These are phyloP conservation scores for Paraphoma chrysanthemicola DNA, from an alignment of 2,329 filamentous ascomycete genomes.

Conservation along the genomic window DNA sequence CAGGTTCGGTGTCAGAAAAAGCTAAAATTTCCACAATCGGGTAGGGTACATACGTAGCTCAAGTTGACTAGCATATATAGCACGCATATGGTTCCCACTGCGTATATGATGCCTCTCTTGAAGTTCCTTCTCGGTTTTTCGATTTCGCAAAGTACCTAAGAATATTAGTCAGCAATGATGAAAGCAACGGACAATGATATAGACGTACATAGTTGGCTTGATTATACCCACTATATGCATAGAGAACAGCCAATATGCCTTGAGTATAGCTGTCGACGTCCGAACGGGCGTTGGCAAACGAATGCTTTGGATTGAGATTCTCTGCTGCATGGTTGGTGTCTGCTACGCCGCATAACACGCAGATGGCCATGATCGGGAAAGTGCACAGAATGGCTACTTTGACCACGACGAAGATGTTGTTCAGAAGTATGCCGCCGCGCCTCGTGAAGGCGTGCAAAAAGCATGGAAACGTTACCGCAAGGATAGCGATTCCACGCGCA, in stretches of 20 bases:
- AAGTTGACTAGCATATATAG: conserved; percentile 47
- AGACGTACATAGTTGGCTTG: conserved; percentile 42
- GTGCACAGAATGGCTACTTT: conserved; percentile 52
- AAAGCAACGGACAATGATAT: not conserved
- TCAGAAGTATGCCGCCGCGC: conserved; percentile 58
- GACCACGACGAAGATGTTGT: conserved; percentile 59
- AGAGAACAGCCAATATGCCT: conserved; percentile 50
- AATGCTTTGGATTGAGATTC: conserved; percentile 32
- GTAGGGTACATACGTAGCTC: conserved; percentile 1
- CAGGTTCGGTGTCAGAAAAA: not conserved
- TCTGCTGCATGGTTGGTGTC: conserved; percentile 19
- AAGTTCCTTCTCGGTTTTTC: conserved; percentile 20
- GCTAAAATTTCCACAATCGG: not conserved
- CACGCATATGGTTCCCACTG: conserved; percentile 26
- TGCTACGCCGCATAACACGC: not conserved
- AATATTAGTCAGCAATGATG: not conserved
- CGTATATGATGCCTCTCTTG: conserved; percentile 10
- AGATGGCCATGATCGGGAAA: conserved; percentile 55
- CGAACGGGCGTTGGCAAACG: conserved; percentile 18
- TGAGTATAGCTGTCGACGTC: conserved; percentile 38
- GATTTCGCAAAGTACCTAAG: conserved; percentile 26
- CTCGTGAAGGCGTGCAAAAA: conserved; percentile 58
- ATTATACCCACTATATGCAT: conserved; percentile 51
- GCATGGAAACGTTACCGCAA: conserved; percentile 52
- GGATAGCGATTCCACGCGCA: conserved; percentile 58